Conservation (phyloP, 768 basidiomycete genomes). For the Suillus fuscotomentosus region DNA sequence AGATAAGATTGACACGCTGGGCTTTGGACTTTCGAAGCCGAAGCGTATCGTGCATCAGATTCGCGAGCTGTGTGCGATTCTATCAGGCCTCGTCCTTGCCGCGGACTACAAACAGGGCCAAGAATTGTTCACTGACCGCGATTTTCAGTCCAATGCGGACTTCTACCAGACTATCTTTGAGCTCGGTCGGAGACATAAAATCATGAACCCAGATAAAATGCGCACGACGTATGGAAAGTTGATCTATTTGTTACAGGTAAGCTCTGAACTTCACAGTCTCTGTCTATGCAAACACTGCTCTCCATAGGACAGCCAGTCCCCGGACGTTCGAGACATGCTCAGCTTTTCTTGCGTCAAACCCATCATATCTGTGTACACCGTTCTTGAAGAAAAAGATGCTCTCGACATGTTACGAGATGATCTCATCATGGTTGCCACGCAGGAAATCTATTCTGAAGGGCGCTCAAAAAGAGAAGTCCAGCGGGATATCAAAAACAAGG, state of each 20-base stretch:
- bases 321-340: slow-evolving; percentile 77
- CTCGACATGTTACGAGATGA: slow-evolving; percentile 74
- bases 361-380: slow-evolving; percentile 69
- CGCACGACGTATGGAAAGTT: slow-evolving; percentile 85
- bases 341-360: slow-evolving; percentile 77
- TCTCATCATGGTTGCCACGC: slow-evolving; percentile 71
- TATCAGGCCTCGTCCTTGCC: slow-evolving; percentile 78
- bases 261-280: slow-evolving; percentile 10
- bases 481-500: slow-evolving; percentile 80
- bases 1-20: slow-evolving; percentile 84
- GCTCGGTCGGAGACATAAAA: slow-evolving; percentile 81
- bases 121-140: slow-evolving; percentile 77
- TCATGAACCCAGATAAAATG: slow-evolving; percentile 94
- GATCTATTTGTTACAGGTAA: slow-evolving; percentile 78
- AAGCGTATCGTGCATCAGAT: slow-evolving; percentile 87
- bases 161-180: slow-evolving; percentile 84
- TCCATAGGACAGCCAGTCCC: slow-evolving; percentile 76
- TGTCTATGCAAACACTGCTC: not conserved
- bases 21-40: slow-evolving; percentile 77
- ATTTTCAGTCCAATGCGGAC: slow-evolving; percentile 75
- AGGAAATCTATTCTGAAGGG: slow-evolving; percentile 75
- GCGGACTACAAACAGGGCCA: slow-evolving; percentile 91
- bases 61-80: slow-evolving; percentile 82
- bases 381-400: slow-evolving; percentile 65
- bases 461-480: slow-evolving; percentile 78